Evolutionary conservation across 1,139 yeast genomes (phyloP), one percentile per base, ranked within the genome.

Genomic region (Pichia sp.): DNA sequence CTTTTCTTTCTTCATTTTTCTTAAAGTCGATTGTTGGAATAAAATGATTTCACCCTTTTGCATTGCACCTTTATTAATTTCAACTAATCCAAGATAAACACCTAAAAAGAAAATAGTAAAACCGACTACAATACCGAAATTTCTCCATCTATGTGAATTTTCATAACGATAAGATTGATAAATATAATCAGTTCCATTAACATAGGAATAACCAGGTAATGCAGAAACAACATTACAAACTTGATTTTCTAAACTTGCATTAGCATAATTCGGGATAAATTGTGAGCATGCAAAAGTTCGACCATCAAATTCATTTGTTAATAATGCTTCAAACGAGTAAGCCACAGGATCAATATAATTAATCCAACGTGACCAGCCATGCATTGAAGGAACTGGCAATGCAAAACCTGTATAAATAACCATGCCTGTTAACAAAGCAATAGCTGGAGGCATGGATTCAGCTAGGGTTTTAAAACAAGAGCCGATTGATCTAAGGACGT

Each of bases 201-300:
- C 59, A 37, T 46, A 43, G 11, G 42, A 35, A 7, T 43, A 38
- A 7, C 68, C 69, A 1, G 61, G 53, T 7, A 39, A 16, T 6
- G 90, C 66, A 49, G 94, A 89, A 36, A 79, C 80, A 29, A 76
- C 73, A 38, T 73, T 60, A 64, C 96, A 87, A 25, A 83, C 78
- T 45, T 67, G 64, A 49, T 72, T 62, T 3, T 59, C 62, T n/a
- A 66, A 54, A 0, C 71, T 54, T 40, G 68, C 63, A 36, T 66
- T 57, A 3, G 62, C 68, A 54, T 76, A 77, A 20, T 69, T 46
- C 3, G 92, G 92, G 38, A 82, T 66, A 54, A 57, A 77, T 4
- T 56, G 53, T 36, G 68, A 69, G 65, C 84, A 78, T 27, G 58
- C 62, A 75, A 76, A 76, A 30, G 64, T 56, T 48, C 76, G 63